phyloP scores from a whole-genome alignment of 2,329 filamentous ascomycete species.

The Aspergillus glaucus region DNA sequence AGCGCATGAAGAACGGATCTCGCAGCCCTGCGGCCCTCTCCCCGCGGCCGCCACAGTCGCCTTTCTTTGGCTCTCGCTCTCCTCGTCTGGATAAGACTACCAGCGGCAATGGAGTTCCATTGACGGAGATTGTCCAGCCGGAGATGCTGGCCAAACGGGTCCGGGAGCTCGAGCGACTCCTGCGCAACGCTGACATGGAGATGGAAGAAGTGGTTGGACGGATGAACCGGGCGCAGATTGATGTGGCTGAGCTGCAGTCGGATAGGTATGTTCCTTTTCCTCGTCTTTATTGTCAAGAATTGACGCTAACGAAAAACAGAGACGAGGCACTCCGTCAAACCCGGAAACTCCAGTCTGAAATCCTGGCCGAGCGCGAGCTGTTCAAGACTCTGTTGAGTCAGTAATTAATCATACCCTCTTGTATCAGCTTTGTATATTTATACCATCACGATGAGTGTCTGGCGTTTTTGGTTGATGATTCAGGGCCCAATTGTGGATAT shows the following conservation, averaged over 20 bases:
- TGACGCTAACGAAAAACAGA: constrained; percentile 32
- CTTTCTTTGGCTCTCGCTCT: constrained; percentile 54
- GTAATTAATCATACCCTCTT: not conserved
- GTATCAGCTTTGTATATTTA: constrained; percentile 1
- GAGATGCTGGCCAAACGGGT: constrained; percentile 71
- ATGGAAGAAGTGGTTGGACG: constrained; percentile 77
- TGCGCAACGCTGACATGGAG: constrained; percentile 67
- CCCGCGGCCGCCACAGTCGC: constrained; percentile 56
- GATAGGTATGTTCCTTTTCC: constrained; percentile 33
- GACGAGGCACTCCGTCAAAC: constrained; percentile 70
- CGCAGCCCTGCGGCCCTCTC: constrained; percentile 43
- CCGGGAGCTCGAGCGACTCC: constrained; percentile 74
- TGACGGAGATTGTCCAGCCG: constrained; percentile 66
- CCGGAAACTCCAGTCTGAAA: constrained; percentile 59
- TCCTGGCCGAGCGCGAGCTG: constrained; percentile 58
- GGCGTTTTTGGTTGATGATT: not conserved
- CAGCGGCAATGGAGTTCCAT: constrained; percentile 52
- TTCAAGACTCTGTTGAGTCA: constrained; percentile 46
- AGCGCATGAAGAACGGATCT: constrained; percentile 57
- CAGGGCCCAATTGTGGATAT: no score
- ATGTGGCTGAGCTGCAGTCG: constrained; percentile 68
- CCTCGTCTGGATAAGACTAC: constrained; percentile 57
- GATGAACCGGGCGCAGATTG: constrained; percentile 78
- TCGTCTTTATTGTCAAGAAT: not conserved
- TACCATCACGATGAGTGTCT: not conserved